Base-by-base conservation (phyloP, 1,139 yeast genomes). In the Sugiyamaella sp. region DNA sequence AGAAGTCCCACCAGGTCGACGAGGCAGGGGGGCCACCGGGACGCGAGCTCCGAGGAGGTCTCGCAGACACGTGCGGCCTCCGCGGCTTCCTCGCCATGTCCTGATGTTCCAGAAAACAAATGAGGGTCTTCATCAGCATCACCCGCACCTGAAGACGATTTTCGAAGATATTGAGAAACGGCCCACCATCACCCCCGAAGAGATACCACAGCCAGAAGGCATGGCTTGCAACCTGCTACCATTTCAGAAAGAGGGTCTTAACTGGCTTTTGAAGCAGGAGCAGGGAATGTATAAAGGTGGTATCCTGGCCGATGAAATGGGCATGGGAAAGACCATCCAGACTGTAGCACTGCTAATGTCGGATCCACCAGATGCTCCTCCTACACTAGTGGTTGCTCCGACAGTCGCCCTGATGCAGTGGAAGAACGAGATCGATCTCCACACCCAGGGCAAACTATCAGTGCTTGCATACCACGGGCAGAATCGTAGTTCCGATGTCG, bases 221-320 rank as follows among this genome's bases (percentile, higher is more conserved):
- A 81, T 93, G 86, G 80, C 80, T 0, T 78, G 90, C 45, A 78
- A 78, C 38, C 72, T 93, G 41, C 74, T 93, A 41, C 98, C 98
- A 0, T 93, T 95, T 70, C 99, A 93, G 71, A 75, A 82, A 14
- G 99, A 93, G 73, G 99, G 99, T 22, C 75, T 93, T 49, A 81
- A 87, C 65, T 93, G 99, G 99, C 77, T 93, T 55, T 63, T 81
- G 17, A 78, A 81, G 51, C 98, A 93, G 71, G 99, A 93, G 68
- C 82, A 82, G 32, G 80, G 90, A 19, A 79, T 77, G 46, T 93
- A 87, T 68, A 77, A 80, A 16, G 98, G 99, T 21, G 99, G 99
- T 3, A 85, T 93, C n/a, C 74, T 93, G 48, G 99, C 99, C 2
- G 99, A 93, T 73, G 99, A 95, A 59, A 95, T 95, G 99, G 99